Evolutionary conservation across 129 eudicot species (phyloP).

Genomic region (Helichrysum umbraculigerum): DNA sequence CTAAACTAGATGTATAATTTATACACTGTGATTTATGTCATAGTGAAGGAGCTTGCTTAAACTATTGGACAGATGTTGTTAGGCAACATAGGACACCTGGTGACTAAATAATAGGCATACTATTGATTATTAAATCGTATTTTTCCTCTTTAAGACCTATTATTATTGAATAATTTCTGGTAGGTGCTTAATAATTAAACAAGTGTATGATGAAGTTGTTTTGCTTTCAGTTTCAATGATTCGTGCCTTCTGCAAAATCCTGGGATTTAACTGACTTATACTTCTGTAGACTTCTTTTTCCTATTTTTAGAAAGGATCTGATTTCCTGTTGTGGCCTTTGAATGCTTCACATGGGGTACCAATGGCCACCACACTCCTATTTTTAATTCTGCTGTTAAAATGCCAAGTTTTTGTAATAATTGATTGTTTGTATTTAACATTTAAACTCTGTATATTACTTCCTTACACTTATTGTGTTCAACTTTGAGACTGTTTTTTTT

Average conservation of each 20-base stretch:
- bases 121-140: not conserved
- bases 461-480: not conserved
- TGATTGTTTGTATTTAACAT: not conserved
- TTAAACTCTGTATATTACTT: not conserved
- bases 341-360: conserved; percentile 22
- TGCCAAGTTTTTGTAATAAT: not conserved
- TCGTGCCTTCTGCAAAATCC: not conserved
- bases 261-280: conserved; percentile 8
- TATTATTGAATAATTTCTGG: not conserved
- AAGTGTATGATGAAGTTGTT: not conserved
- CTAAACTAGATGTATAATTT: not conserved
- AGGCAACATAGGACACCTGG: not conserved
- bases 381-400: not conserved
- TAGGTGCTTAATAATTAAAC: not conserved
- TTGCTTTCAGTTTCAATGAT: conserved; percentile 12
- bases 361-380: not conserved
- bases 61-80: conserved; percentile 20
- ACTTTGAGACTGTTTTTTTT: not conserved
- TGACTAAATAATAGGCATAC: conserved; percentile 13
- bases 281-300: not conserved
- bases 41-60: conserved; percentile 17
- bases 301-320: conserved; percentile 28
- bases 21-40: not conserved
- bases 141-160: not conserved
- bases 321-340: conserved; percentile 19